Base-by-base conservation (phyloP, 208 protist genomes). In the Trypanosoma congolense region DNA sequence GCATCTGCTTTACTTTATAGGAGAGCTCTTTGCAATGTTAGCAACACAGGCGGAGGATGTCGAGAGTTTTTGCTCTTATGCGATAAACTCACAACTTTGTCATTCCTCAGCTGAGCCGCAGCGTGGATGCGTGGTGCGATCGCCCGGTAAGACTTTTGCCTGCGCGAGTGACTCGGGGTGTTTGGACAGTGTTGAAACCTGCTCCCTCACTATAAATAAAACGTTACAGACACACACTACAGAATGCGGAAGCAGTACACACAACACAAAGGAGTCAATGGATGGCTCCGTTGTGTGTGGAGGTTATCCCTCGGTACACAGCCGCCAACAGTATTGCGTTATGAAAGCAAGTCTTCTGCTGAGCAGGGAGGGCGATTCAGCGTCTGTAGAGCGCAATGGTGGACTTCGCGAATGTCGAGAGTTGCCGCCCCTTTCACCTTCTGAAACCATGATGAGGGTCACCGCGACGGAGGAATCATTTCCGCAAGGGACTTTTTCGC, bases 21-120 rank as follows among this genome's bases (percentile, higher is more conserved):
- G 87, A 62, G 75, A 89, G 43, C 65, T 88, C 1, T 90, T 93
- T 42, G 72, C 72, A 0, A 54, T 85, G 0, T 74, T 93, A 24
- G 80, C 78, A 2, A 83, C 80, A 2, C 70, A 73, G 26, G 80
- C 82, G 0, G 86, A 93, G 56, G 73, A 84, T 28, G 24, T 38
- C 16, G 9, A 33, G 19, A 53, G 58, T 8, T 14, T 14, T 26
- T 9, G 18, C 26, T 18, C 8, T 24, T 31, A 38, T 38, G n/a
- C 42, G 45, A n/a, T 6, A 10, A 30, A 30, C 10, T n/a, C 41
- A 9, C 22, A 46, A 9, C 5, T 22, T 22, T 9, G 8, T 25
- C 42, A 46, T 9, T 6, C 42, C 42, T n/a, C 42, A 24, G 18
- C 42, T 25, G 42, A 24, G 10, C n/a, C 6, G 6, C 42, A 46